Evolutionary conservation across 495 filamentous ascomycete species (phyloP).

Genomic region (Cercophora newfieldiana): DNA sequence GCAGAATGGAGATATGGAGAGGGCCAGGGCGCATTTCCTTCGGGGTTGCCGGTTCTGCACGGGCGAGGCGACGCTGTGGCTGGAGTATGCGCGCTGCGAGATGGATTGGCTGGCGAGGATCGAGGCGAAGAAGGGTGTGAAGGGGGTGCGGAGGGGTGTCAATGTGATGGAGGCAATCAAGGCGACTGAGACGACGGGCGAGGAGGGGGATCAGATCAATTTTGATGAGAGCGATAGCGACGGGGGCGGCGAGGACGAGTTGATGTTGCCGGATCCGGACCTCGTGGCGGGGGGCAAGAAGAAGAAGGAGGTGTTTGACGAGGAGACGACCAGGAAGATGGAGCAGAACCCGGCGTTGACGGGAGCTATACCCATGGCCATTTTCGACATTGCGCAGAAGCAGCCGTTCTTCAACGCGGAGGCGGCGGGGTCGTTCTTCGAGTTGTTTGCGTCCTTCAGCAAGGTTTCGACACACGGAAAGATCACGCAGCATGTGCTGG

Average conservation of each 20-base stretch:
- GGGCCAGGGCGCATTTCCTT: slow-evolving; percentile 77
- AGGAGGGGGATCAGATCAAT: slow-evolving; percentile 31
- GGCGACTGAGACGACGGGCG: slow-evolving; percentile 34
- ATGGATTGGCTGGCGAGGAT: slow-evolving; percentile 87
- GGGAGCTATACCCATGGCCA: slow-evolving; percentile 87
- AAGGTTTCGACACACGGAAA: slow-evolving; percentile 61
- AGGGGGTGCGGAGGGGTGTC: slow-evolving; percentile 44
- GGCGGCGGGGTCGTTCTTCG: slow-evolving; percentile 75
- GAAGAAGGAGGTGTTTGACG: slow-evolving; percentile 52
- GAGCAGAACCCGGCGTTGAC: slow-evolving; percentile 77
- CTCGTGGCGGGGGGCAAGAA: slow-evolving; percentile 26
- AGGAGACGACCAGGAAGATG: slow-evolving; percentile 58
- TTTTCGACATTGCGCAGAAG: slow-evolving; percentile 86
- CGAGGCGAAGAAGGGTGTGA: slow-evolving; percentile 67
- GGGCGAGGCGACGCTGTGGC: slow-evolving; percentile 68
- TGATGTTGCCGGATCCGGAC: slow-evolving; percentile 46
- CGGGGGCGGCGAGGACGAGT: slow-evolving; percentile 42
- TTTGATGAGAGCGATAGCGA: slow-evolving; percentile 46
- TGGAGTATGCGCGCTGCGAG: slow-evolving; percentile 89
- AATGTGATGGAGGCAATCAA: slow-evolving; percentile 43
- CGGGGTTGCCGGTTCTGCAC: slow-evolving; percentile 88
- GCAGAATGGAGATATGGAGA: slow-evolving; percentile 76
- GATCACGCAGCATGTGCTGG: slow-evolving; percentile 76
- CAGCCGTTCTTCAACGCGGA: slow-evolving; percentile 64
- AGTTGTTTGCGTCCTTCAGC: slow-evolving; percentile 69